Evolutionary conservation across 2,329 filamentous ascomycete genomes (phyloP).

Genomic region (Xylaria sp.): DNA sequence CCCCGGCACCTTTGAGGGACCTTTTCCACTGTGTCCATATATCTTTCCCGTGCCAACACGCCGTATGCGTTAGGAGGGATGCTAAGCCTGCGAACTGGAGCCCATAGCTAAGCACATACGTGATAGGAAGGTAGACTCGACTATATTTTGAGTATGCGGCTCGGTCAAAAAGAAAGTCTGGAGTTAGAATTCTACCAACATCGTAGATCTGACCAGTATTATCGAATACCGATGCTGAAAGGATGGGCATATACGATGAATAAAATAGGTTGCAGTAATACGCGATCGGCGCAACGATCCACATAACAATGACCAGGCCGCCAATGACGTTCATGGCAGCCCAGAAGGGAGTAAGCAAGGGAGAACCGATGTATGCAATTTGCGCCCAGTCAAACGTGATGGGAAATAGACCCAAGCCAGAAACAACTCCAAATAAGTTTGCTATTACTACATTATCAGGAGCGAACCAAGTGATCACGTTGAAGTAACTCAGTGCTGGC

Average conservation of each 20-base stretch:
- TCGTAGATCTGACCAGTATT: conserved; percentile 84
- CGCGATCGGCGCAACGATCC: conserved; percentile 81
- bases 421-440: conserved; percentile 87
- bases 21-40: conserved; percentile 81
- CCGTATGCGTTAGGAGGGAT: conserved; percentile 81
- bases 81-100: conserved; percentile 87
- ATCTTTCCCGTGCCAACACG: conserved; percentile 85
- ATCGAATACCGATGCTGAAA: conserved; percentile 87
- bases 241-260: conserved; percentile 86
- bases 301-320: conserved; percentile 84
- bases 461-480: conserved; percentile 87
- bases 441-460: conserved; percentile 87
- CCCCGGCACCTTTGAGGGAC: conserved; percentile 72
- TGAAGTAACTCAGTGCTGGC: conserved; percentile 89
- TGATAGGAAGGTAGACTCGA: conserved; percentile 85
- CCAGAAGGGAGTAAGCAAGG: conserved; percentile 86
- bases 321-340: conserved; percentile 86
- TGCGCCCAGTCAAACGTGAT: conserved; percentile 94
- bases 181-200: conserved; percentile 81
- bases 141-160: conserved; percentile 84
- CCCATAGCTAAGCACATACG: conserved; percentile 87
- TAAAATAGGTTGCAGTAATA: conserved; percentile 85
- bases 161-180: conserved; percentile 81
- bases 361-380: conserved; percentile 87
- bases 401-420: conserved; percentile 84